Conservation (phyloP, 148 eudicot genomes). For the Rhododendron molle region DNA sequence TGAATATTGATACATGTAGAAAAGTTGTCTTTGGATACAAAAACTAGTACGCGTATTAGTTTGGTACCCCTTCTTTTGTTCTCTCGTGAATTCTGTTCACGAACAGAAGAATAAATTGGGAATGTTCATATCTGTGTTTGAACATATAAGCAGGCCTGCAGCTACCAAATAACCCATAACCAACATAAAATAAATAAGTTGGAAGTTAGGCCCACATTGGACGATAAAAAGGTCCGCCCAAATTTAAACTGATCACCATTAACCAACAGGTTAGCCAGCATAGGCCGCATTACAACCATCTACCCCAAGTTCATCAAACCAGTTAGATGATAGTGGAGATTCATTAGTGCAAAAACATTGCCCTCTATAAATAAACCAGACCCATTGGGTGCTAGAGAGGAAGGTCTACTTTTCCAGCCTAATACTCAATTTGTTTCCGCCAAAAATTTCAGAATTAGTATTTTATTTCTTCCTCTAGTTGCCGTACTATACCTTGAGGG, state of each 20-base stretch:
- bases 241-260: not conserved
- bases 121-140: not conserved
- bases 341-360: not conserved
- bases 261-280: not conserved
- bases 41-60: not conserved
- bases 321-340: not conserved
- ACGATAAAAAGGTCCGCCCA: not conserved
- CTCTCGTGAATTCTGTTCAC: not conserved
- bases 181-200: not conserved
- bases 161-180: not conserved
- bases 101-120: not conserved
- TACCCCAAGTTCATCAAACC: not conserved
- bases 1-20: not conserved
- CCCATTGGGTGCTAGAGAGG: not conserved
- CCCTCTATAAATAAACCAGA: not conserved
- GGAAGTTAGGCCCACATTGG: not conserved
- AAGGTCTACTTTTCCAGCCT: not conserved
- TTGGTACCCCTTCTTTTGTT: not conserved
- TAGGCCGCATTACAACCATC: not conserved
- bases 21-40: not conserved
- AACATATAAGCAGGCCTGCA: not conserved
- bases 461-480: not conserved
- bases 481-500: conserved; percentile 60
- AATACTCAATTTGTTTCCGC: not conserved
- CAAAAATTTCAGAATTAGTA: not conserved